Base-by-base conservation (phyloP, 768 basidiomycete species). In the Coprinellus aureogranulatus region DNA sequence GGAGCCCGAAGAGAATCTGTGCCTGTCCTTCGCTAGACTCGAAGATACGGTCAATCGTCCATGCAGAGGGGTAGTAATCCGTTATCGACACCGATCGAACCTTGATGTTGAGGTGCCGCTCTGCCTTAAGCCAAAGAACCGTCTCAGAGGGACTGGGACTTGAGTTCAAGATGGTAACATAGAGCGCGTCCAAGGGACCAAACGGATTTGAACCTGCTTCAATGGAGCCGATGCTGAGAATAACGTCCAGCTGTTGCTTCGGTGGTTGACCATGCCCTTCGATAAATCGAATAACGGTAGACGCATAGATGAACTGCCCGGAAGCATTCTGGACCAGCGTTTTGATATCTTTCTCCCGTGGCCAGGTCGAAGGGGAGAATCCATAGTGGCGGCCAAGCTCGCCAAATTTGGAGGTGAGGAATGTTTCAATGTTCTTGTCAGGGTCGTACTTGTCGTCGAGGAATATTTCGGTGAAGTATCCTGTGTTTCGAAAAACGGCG, bases 301-400 rank as follows among this genome's bases (percentile, higher is more conserved):
- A 44, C 9, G 27, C 54, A 25, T 55, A 55, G 11, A 55, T 55
- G 28, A 55, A 48, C 45, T 55, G 54, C 2, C 54, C 54, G 6
- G 54, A 55, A 2, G 54, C 42, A 6, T n/a, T 20, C 12, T n/a
- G 12, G 4, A 55, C 54, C 2, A 55, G 28, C 9, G 4, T 48
- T 4, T 20, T 22, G 20, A 55, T 39, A 3, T 23, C 54, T 4
- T 37, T 11, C 5, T 48, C 28, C 12, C 27, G 27, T 16, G 45
- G 45, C 54, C 54, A 55, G 6, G 20, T 18, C 16, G 41, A 22
- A 44, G 34, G 34, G 14, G 6, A 6, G 6, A 34, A 6, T 6
- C 34, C 34, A 34, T 34, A 34, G 6, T 44, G 9, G 16, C 41
- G 16, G 20, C 14, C 9, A 44, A 16, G 41, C 9, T 16, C 41